Conservation (phyloP, 2,329 filamentous ascomycete genomes). For the Zelopaecilomyces penicillatus region DNA sequence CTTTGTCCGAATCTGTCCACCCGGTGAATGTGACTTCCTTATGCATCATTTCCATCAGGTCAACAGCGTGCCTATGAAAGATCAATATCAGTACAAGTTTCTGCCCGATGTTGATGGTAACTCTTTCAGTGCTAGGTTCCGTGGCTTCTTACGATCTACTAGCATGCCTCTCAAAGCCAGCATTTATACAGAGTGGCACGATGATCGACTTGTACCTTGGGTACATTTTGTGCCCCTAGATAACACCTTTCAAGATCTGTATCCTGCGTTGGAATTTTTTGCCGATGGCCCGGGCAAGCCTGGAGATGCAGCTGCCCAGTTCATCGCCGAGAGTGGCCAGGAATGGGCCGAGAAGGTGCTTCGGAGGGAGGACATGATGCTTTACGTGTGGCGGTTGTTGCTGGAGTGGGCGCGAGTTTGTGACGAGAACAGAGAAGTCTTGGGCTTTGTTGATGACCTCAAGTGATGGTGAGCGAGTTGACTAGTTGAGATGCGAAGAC, state of each 20-base stretch:
- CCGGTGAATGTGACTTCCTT: conserved; percentile 31
- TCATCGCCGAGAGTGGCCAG: conserved; percentile 51
- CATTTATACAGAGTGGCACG: conserved; percentile 68
- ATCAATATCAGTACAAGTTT: conserved; percentile 53
- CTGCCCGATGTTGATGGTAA: conserved; percentile 66
- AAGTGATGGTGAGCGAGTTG: too few relatives aligned
- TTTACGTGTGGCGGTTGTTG: conserved; percentile 56
- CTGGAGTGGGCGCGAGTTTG: conserved; percentile 48
- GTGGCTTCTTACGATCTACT: conserved; percentile 54
- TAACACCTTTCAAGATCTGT: conserved; percentile 59
- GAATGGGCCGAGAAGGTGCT: conserved; percentile 55
- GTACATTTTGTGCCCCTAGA: conserved; percentile 65
- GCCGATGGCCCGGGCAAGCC: conserved; percentile 34
- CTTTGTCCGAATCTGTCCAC: conserved; percentile 35
- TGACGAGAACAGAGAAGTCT: conserved; percentile 33
- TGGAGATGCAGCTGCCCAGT: conserved; percentile 47
- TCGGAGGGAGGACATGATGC: conserved; percentile 55
- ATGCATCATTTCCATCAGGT: conserved; percentile 26
- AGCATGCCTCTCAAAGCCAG: conserved; percentile 63
- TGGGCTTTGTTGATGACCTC: conserved; percentile 38
- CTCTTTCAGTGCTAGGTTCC: conserved; percentile 54
- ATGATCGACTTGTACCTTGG: conserved; percentile 60
- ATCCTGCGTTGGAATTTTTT: conserved; percentile 58
- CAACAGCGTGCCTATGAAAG: conserved; percentile 31
- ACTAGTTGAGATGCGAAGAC: too few relatives aligned